These are phyloP conservation scores for Annulohypoxylon moriforme DNA, from an alignment of 495 filamentous ascomycete species.

Conservation along the genomic window DNA sequence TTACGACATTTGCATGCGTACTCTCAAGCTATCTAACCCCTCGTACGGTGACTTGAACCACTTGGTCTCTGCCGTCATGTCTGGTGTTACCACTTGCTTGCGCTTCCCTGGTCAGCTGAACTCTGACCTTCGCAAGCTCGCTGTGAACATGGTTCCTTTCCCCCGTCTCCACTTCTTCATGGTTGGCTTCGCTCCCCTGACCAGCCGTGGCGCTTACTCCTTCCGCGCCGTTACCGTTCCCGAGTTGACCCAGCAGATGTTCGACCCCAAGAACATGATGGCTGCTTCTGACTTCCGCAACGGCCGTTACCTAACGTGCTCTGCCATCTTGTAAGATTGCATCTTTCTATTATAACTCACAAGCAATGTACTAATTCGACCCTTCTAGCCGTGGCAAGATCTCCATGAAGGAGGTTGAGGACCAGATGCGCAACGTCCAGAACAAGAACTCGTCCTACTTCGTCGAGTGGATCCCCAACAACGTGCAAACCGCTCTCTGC, in stretches of 20 bases:
- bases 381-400: conserved; percentile 89
- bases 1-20: conserved; percentile 99
- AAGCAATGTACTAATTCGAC: conserved; percentile 44
- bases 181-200: conserved; percentile 99
- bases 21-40: conserved; percentile 96
- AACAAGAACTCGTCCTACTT: conserved; percentile 99
- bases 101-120: conserved; percentile 99
- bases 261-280: conserved; percentile 99
- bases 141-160: conserved; percentile 99
- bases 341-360: neutral
- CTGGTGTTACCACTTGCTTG: conserved; percentile 96
- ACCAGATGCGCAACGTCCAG: conserved; percentile 99
- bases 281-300: conserved; percentile 99
- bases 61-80: conserved; percentile 99
- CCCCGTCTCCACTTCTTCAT: conserved; percentile 99
- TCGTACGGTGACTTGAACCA: conserved; percentile 99
- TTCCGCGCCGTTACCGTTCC: conserved; percentile 99
- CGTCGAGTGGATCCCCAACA: conserved; percentile 99
- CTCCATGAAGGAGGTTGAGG: conserved; percentile 99
- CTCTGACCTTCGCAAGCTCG: conserved; percentile 99
- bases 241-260: conserved; percentile 99
- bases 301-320: conserved; percentile 99
- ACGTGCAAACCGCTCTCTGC: conserved; percentile 99
- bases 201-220: conserved; percentile 90
- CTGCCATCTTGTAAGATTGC: conserved; percentile 83